phyloP scores from a whole-genome alignment of 495 filamentous ascomycete genomes.

The Beverwykella pulmonaria region DNA sequence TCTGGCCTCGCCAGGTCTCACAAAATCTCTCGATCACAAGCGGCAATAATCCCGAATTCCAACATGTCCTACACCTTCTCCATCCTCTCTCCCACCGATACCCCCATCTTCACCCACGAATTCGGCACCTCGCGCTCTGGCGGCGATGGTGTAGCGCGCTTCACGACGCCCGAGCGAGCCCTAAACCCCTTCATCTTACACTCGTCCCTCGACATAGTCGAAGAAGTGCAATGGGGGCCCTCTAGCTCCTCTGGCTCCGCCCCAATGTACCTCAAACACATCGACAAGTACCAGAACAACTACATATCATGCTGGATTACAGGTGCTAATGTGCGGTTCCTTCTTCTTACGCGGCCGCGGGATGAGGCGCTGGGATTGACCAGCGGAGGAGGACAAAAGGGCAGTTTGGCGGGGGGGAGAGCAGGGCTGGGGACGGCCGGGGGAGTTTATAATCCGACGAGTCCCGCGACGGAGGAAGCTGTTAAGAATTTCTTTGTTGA shows the following conservation, averaged over 20 bases:
- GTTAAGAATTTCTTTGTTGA: constrained; percentile 91
- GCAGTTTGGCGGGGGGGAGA: constrained; percentile 30
- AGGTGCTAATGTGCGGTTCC: constrained; percentile 77
- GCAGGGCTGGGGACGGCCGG: constrained; percentile 8
- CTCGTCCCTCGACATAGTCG: constrained; percentile 86
- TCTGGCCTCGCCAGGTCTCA: not conserved
- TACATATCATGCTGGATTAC: constrained; percentile 93
- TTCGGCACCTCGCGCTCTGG: constrained; percentile 94
- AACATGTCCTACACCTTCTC: constrained; percentile 95
- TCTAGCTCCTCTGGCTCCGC: constrained; percentile 21
- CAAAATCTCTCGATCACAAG: not conserved
- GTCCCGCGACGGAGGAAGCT: constrained; percentile 88
- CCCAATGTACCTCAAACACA: constrained; percentile 86
- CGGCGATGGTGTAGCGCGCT: constrained; percentile 87
- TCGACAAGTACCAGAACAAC: constrained; percentile 89
- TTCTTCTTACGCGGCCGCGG: constrained; percentile 78
- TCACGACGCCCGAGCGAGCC: constrained; percentile 80
- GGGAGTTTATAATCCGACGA: constrained; percentile 74
- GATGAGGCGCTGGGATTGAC: constrained; percentile 48
- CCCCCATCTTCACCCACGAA: constrained; percentile 91
- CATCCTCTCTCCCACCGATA: constrained; percentile 90
- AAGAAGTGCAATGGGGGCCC: constrained; percentile 86
- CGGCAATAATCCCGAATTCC: not conserved
- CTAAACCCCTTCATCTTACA: constrained; percentile 98
- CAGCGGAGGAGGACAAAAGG: constrained; percentile 30